A percentile compares a stretch with the other conserved stretches of the same genome.
Conservation (phyloP, 2,329 filamentous ascomycete genomes). For the Fusarium pininemorale region DNA sequence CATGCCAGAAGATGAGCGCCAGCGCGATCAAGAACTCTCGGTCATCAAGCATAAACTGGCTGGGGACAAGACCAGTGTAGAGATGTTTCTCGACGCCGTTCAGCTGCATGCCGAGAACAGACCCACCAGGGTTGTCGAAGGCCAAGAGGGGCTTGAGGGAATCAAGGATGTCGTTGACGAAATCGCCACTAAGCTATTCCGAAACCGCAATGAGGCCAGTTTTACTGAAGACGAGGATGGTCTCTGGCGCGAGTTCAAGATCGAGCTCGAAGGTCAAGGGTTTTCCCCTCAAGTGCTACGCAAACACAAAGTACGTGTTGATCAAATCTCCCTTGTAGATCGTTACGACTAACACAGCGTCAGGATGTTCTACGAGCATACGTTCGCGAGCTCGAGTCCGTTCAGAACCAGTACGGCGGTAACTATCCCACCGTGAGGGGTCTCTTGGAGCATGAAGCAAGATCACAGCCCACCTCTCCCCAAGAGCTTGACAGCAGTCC, state of each 20-base stretch:
- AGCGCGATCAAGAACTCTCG: conserved; percentile 51
- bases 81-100: conserved; percentile 66
- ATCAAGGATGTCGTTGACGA: conserved; percentile 70
- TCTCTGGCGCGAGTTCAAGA: conserved; percentile 66
- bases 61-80: conserved; percentile 62
- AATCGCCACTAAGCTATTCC: conserved; percentile 62
- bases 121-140: conserved; percentile 47
- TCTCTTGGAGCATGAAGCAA: conserved; percentile 58
- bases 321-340: conserved; percentile 1
- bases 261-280: conserved; percentile 66
- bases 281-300: conserved; percentile 64
- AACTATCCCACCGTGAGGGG: conserved; percentile 61
- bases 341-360: conserved; percentile 30
- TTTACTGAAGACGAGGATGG: conserved; percentile 58
- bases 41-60: conserved; percentile 58
- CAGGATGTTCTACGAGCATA: conserved; percentile 69
- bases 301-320: conserved; percentile 63
- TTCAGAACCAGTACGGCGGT: conserved; percentile 54
- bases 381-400: conserved; percentile 66
- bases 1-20: conserved; percentile 44
- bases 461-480: conserved; percentile 42
- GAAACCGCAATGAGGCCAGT: conserved; percentile 51
- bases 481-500: conserved; percentile 50
- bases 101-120: conserved; percentile 59
- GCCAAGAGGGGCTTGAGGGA: conserved; percentile 56